A percentile compares a stretch with the other conserved stretches of the same genome.
phyloP scores from a whole-genome alignment of 1,139 yeast species.

The Sugiyamaella novakii region DNA sequence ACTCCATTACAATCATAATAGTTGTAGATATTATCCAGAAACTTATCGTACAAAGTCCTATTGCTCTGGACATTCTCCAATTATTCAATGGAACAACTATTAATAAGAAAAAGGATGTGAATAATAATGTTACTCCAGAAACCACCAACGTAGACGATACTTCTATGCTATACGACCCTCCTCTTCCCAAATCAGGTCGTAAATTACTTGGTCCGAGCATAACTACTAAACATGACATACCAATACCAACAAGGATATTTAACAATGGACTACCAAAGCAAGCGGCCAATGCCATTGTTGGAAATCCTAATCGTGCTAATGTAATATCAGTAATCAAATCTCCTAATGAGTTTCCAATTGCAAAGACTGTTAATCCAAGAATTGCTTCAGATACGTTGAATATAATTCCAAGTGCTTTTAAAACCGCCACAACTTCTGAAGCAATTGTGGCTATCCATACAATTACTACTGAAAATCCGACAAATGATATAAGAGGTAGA shows the following conservation, averaged over 20 bases:
- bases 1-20: constrained; percentile 36
- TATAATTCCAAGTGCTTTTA: constrained; percentile 63
- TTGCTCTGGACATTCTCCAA: constrained; percentile 64
- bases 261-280: constrained; percentile 92
- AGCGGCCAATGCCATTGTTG: constrained; percentile 91
- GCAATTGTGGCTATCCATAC: constrained; percentile 79
- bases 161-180: constrained; percentile 40
- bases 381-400: constrained; percentile 74
- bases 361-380: constrained; percentile 83
- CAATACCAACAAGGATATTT: constrained; percentile 63
- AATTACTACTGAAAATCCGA: constrained; percentile 70
- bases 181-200: constrained; percentile 24
- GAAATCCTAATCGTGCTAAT: constrained; percentile 82
- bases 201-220: constrained; percentile 38
- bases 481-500: constrained; percentile 29
- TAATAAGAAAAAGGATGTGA: constrained; percentile 56
- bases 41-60: constrained; percentile 57
- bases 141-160: constrained; percentile 53
- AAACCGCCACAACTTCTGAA: constrained; percentile 67
- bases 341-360: constrained; percentile 89
- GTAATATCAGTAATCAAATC: constrained; percentile 85
- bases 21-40: constrained; percentile 55
- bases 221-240: constrained; percentile 63
- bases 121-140: constrained; percentile 55
- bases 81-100: constrained; percentile 60